Conservation (phyloP, 768 basidiomycete species). For the Crucibulum laeve region DNA sequence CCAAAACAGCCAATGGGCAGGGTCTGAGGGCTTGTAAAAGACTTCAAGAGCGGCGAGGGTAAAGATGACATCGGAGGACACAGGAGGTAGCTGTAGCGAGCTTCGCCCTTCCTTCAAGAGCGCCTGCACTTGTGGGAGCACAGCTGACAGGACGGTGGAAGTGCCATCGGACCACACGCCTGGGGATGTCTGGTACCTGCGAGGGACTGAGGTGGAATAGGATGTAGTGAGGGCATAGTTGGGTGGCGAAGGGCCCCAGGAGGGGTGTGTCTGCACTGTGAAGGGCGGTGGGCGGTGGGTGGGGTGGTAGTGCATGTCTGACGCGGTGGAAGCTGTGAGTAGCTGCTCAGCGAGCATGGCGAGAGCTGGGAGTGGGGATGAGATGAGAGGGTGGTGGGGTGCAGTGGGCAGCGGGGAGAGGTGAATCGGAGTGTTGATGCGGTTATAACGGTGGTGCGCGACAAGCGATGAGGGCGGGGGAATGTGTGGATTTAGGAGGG, state of each 20-base stretch:
- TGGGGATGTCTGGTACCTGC: conserved; percentile 22
- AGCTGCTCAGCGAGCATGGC: not conserved
- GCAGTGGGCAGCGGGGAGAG: conserved; percentile 13
- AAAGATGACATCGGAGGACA: conserved; percentile 41
- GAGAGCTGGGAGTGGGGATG: not conserved
- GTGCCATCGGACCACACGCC: conserved; percentile 37
- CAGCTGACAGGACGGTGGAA: conserved; percentile 37
- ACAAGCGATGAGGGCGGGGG: conserved; percentile 8
- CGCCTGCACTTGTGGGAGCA: conserved; percentile 41
- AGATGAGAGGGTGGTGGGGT: conserved; percentile 8
- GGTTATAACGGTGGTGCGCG: too few species aligned
- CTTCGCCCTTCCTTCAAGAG: conserved; percentile 40
- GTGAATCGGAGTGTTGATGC: too few species aligned
- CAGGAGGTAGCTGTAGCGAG: conserved; percentile 31
- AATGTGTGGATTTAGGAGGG: conserved; percentile 13
- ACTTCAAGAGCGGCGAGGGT: conserved; percentile 60
- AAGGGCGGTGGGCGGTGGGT: conserved; percentile 6
- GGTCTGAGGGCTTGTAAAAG: conserved; percentile 48
- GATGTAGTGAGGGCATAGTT: conserved; percentile 9
- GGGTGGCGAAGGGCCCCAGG: conserved; percentile 13
- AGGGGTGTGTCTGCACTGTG: conserved; percentile 15
- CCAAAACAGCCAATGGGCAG: conserved; percentile 67
- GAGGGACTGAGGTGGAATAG: conserved; percentile 17
- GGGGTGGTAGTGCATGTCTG: not conserved
- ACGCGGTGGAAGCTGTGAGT: not conserved